These are phyloP conservation scores for Phytophthora europaea DNA, from an alignment of 352 stramenopile species.

Conservation along the genomic window DNA sequence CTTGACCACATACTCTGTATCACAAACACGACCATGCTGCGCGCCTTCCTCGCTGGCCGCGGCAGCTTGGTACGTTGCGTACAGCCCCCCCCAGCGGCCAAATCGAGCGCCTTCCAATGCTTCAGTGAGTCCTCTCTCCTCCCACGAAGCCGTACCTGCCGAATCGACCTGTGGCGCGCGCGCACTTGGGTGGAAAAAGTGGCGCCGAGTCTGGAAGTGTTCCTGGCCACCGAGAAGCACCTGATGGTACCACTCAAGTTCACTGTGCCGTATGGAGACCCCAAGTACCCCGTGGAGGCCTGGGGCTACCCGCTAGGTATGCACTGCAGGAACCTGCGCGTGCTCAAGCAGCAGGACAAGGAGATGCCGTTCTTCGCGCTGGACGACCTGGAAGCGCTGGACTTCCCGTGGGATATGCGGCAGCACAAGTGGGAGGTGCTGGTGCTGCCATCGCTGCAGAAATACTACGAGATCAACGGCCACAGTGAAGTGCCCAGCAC, in stretches of 20 bases:
- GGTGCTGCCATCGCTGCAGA: slow-evolving; percentile 49
- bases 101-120: slow-evolving; percentile 1
- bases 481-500: slow-evolving; percentile 41
- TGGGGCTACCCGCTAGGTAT: slow-evolving; percentile 50
- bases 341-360: slow-evolving; percentile 24
- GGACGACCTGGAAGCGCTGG: slow-evolving; percentile 38
- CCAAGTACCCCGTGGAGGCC: slow-evolving; percentile 39
- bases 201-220: slow-evolving; percentile 40
- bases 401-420: slow-evolving; percentile 54
- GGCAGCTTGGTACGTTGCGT: slow-evolving; percentile 10
- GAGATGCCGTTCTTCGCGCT: slow-evolving; percentile 34
- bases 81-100: not conserved
- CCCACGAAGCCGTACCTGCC: not conserved
- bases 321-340: slow-evolving; percentile 35
- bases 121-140: slow-evolving; percentile 7
- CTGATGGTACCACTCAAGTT: slow-evolving; percentile 50
- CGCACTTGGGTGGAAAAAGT: slow-evolving; percentile 32
- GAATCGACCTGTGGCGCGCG: slow-evolving; percentile 28
- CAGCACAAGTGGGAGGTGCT: slow-evolving; percentile 49
- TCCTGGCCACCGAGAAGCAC: slow-evolving; percentile 42
- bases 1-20: slow-evolving; percentile 19
- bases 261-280: slow-evolving; percentile 40
- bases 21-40: slow-evolving; percentile 22
- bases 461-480: slow-evolving; percentile 43
- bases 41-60: slow-evolving; percentile 17